Percentiles rank a stretch among this genome's conserved stretches.
These are phyloP conservation scores for Populus hybrid DNA, from an alignment of 441 rosid species.

Conservation along the genomic window DNA sequence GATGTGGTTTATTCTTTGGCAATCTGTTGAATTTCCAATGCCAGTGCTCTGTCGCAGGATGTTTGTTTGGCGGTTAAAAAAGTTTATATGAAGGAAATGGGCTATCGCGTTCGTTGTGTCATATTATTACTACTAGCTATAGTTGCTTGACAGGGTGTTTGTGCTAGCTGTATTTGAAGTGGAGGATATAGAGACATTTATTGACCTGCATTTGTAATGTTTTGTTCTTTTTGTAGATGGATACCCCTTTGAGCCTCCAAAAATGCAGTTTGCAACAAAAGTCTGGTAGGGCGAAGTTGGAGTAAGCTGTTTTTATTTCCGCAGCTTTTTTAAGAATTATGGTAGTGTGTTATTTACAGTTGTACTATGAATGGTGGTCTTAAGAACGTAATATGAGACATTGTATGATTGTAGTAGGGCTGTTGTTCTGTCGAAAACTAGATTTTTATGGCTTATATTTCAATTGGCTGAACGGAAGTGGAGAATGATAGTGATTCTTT, in stretches of 20 bases:
- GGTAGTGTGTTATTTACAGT: neutral
- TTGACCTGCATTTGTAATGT: slow-evolving; percentile 14
- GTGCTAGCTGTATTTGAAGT: neutral
- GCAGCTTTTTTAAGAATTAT: slow-evolving; percentile 4
- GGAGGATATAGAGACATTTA: neutral
- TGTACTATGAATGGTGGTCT: neutral
- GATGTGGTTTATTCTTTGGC: neutral
- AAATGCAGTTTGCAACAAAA: slow-evolving; percentile 93
- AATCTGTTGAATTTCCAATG: slow-evolving; percentile 4
- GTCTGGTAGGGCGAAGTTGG: slow-evolving; percentile 69
- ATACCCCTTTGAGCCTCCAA: slow-evolving; percentile 98
- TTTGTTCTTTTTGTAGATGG: slow-evolving; percentile 68
- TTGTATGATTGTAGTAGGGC: neutral
- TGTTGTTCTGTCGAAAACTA: neutral
- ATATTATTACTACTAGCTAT: neutral
- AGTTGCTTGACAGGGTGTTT: neutral
- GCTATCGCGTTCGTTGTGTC: neutral
- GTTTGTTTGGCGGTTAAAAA: too few relatives aligned
- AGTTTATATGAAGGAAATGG: too few relatives aligned
- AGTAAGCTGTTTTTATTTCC: neutral
- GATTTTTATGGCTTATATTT: neutral
- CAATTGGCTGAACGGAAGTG: neutral
- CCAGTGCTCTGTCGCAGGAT: too few relatives aligned
- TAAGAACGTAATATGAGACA: neutral
- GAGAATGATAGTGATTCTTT: neutral